Base-by-base conservation (phyloP, 148 eudicot genomes). In the Silene uniflora region DNA sequence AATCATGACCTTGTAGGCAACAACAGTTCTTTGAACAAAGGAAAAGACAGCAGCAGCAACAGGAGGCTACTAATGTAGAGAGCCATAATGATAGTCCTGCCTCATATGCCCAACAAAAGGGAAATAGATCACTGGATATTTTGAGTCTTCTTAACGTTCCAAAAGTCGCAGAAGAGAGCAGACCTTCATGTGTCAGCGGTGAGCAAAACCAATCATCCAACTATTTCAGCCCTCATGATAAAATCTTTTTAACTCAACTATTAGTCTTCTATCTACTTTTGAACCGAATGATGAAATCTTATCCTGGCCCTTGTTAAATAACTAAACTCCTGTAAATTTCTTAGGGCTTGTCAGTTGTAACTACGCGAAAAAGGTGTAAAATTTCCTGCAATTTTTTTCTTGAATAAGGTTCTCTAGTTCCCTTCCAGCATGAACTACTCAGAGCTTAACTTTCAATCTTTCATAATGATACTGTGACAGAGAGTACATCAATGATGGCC, bases 21-120 rank as follows among this genome's bases (percentile, higher is more conserved):
- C 88, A 83, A 73, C 96, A 93, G 78, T 93, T 86, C 81, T 93
- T 93, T 85, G 98, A 93, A 85, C 98, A 93, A 84, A 84, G 96
- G 75, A 93, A 73, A 81, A 84, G 88, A 71, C 91, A 90, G 65
- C 91, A 86, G 72, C 91, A 85, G 73, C 85, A 83, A 32, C 74
- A 77, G 67, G 84, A 85, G 47, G 74, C 77, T 81, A 72, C 82
- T 62, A 78, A 69, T 69, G 39, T 65, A 42, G 89, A 90, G 58
- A 77, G 67, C 82, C 78, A 65, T 77, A 49, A 55, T 77, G 89
- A 87, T 79, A 86, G 76, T 75, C 77, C 52, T 44, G 63, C 29
- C 59, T 72, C 82, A 77, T 44, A 62, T 75, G 78, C 75, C 39
- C 75, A 61, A 7, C 80, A 68, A 24, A 82, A 75, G 64, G 82